A percentile compares a stretch with the other conserved stretches of the same genome.
phyloP scores from a whole-genome alignment of 345 rosid genomes.

The Bretschneidera sinensis region DNA sequence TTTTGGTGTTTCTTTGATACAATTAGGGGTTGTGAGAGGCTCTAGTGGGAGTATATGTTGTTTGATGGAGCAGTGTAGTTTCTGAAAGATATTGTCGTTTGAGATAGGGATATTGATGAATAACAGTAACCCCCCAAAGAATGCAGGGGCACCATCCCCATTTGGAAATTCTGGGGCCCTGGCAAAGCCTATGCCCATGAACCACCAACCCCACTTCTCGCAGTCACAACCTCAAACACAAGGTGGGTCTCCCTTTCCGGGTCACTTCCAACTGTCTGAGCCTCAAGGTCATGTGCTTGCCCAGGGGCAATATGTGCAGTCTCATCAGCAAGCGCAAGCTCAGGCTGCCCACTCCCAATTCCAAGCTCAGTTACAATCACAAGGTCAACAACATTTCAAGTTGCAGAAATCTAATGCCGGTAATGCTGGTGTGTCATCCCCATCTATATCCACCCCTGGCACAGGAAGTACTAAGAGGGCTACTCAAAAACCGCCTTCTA shows the following conservation, averaged over 20 bases:
- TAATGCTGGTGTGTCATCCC: conserved; percentile 24
- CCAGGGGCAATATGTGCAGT: conserved; percentile 34
- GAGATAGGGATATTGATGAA: conserved; percentile 30
- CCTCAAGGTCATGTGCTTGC: conserved; percentile 38
- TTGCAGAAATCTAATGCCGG: conserved; percentile 17
- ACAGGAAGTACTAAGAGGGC: conserved; percentile 36
- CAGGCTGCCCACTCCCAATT: too few relatives aligned
- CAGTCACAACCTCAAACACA: conserved; percentile 35
- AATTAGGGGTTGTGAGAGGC: background rate
- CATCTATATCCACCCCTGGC: conserved; percentile 36
- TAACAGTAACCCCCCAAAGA: conserved; percentile 27
- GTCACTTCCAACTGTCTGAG: conserved; percentile 52
- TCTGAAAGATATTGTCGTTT: conserved; percentile 18
- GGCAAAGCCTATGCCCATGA: conserved; percentile 25
- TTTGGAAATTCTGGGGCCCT: conserved; percentile 29
- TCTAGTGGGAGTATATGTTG: background rate
- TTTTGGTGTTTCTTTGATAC: background rate
- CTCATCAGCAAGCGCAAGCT: conserved; percentile 29
- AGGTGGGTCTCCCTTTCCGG: conserved; percentile 34
- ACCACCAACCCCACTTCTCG: conserved; percentile 29
- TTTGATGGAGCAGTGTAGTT: conserved; percentile 15
- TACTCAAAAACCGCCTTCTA: conserved; percentile 46
- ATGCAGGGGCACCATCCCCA: conserved; percentile 26
- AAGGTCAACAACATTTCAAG: background rate
- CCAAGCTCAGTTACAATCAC: conserved; percentile 27